Percentiles rank a stretch among this genome's conserved stretches.
These are phyloP conservation scores for Hypoxylon sp. DNA, from an alignment of 2,329 filamentous ascomycete genomes.

Conservation along the genomic window DNA sequence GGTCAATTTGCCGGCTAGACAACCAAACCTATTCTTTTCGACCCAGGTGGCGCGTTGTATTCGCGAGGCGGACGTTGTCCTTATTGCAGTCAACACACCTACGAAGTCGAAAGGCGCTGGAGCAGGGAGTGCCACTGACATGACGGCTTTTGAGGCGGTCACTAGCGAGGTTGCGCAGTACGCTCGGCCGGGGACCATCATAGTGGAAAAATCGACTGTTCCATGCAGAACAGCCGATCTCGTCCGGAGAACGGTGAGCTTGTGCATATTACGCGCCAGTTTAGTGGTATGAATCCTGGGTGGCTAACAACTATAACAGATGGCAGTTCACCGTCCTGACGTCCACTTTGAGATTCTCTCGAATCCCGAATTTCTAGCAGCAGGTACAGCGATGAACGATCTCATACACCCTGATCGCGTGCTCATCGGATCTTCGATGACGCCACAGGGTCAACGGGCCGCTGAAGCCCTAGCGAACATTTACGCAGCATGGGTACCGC, in stretches of 20 bases:
- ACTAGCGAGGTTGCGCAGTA: constrained; percentile 76
- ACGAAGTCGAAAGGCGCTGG: constrained; percentile 80
- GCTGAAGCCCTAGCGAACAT: constrained; percentile 74
- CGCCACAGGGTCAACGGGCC: constrained; percentile 71
- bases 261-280: neutral
- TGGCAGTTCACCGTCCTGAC: constrained; percentile 71
- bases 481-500: constrained; percentile 80
- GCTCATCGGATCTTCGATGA: constrained; percentile 78
- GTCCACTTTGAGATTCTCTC: constrained; percentile 82
- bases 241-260: constrained; percentile 75
- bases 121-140: constrained; percentile 78
- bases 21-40: constrained; percentile 80
- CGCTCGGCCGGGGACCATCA: constrained; percentile 76
- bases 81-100: constrained; percentile 84
- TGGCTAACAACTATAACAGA: constrained; percentile 55
- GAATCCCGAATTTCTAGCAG: constrained; percentile 86
- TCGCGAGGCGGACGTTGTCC: constrained; percentile 77
- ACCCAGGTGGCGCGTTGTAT: constrained; percentile 75
- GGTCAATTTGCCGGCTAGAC: constrained; percentile 60
- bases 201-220: constrained; percentile 87
- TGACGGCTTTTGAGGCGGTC: constrained; percentile 79
- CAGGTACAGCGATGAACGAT: constrained; percentile 81
- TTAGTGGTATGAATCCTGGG: neutral
- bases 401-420: constrained; percentile 80
- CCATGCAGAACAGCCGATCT: constrained; percentile 81